Evolutionary conservation across 768 basidiomycete species (phyloP), one percentile per base, ranked within the genome.

Genomic region (Cyathus striatus): DNA sequence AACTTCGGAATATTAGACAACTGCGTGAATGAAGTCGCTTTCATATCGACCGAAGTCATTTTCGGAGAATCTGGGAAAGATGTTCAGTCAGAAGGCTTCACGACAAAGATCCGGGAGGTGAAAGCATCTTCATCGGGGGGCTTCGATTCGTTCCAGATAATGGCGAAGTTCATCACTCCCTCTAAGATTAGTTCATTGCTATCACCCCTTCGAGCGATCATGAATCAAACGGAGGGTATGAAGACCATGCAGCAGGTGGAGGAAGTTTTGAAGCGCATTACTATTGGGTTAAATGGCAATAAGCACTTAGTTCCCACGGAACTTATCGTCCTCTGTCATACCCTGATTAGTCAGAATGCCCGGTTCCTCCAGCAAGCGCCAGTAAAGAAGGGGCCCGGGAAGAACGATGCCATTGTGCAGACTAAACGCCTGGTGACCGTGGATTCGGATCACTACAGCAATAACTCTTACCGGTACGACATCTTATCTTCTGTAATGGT

Each of bases 1-100:
- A 53, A 58, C 0, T 90, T 94, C 57, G 59, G 64, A 27, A 70
- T 67, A 18, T 72, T 97, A 1, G 93, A 97, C 50, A 73, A 74
- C 13, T 84, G 84, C 49, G 83, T 92, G 16, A 76, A 78, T 35
- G 86, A 91, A 50, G 72, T 93, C 6, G 83, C 88, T 0, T 78
- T 86, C 55, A 66, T 97, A 43, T 83, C 87, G 13, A 81, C 83
- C 0, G 92, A 90, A 56, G 95, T 97, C 40, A 78, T 97, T 41
- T 97, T 97, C 51, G 95, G 95, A 21, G 83, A 93, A 58, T 93
- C 94, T 1, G 89, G 87, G 12, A 89, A 88, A 60, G 90, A 97
- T 53, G 83, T 88, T 0, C 79, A 83, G 44, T 72, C 84, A 3
- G 91, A 93, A 52, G 94, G 85, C 20, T 97, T 95, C 79, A 90